Evolutionary conservation across 371 early-diverging fungal genomes (phyloP), one percentile per base, ranked within the genome.

Genomic region (Mortierella sp.): DNA sequence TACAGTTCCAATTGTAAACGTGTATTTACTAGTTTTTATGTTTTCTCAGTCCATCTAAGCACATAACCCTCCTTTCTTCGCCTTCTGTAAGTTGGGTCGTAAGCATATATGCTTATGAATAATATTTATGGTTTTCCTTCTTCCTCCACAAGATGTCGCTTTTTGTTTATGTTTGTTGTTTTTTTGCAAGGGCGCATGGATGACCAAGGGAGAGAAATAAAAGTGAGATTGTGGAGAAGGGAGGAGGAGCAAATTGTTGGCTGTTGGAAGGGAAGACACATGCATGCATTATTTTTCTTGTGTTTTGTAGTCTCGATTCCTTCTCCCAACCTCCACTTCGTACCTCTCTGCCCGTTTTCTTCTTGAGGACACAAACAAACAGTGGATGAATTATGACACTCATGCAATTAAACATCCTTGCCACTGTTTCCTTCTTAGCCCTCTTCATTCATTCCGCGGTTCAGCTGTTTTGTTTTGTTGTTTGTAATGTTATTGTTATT

Each of bases 261-360:
- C 34, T 65, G 65, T 38, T 65, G 19, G 24, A 65, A 31, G 34
- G 16, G 14, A 14, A 11, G 60, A 38, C 38, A 65, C 38, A 65
- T 65, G 65, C 65, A 65, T 65, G 65, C 19, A 65, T 65, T 65
- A 38, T 38, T 65, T 54, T 16, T 54, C 14, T 5, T 54, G 48
- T 48, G 28, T 60, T 60, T 60, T 60, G 60, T 60, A 60, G 60
- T 60, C 60, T 60, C 60, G 60, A 60, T 31, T 60, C 60, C 60
- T 14, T 60, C 60, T 60, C 60, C 34, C 13, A 9, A 2, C 26
- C 31, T 60, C 63, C 31, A 4, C 7, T 50, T 28, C 63, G 7
- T 7, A 31, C 31, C 31, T 16, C 31, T 24, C 19, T 63, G 5
- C 63, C 38, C 63, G 38, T 34, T 63, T 14, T 34, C 24, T 65